Evolutionary conservation across 2,329 filamentous ascomycete genomes (phyloP).

Genomic region (Ophiostoma perfectum): DNA sequence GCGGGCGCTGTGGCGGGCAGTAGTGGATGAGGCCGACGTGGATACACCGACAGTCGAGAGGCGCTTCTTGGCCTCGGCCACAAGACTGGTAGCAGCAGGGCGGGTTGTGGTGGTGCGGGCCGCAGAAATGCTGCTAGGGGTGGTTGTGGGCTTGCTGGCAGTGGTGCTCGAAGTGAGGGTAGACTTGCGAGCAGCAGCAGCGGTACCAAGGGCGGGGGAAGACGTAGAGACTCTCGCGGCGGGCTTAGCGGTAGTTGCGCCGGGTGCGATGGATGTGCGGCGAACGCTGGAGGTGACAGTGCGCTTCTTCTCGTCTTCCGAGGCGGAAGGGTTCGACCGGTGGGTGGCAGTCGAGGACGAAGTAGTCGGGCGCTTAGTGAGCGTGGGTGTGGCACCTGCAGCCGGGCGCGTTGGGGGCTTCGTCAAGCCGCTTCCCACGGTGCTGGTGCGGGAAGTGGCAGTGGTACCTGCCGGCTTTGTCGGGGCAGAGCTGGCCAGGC

Average conservation of each 20-base stretch:
- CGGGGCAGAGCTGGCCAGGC: slow-evolving; percentile 27
- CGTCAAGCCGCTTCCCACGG: slow-evolving; percentile 29
- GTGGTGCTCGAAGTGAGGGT: slow-evolving; percentile 32
- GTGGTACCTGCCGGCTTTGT: slow-evolving; percentile 33
- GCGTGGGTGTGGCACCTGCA: slow-evolving; percentile 28
- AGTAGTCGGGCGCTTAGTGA: slow-evolving; percentile 32
- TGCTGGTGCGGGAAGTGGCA: slow-evolving; percentile 29
- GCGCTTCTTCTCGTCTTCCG: slow-evolving; percentile 38
- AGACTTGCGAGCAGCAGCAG: slow-evolving; percentile 35
- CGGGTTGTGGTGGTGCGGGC: slow-evolving; percentile 28
- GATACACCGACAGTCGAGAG: slow-evolving; percentile 47
- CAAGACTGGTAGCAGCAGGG: slow-evolving; percentile 35
- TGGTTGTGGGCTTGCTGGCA: slow-evolving; percentile 26
- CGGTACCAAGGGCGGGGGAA: slow-evolving; percentile 24
- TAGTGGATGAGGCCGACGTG: slow-evolving; percentile 37
- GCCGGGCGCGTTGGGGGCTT: slow-evolving; percentile 33
- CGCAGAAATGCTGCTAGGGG: slow-evolving; percentile 29
- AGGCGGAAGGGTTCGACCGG: slow-evolving; percentile 34
- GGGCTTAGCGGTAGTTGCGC: slow-evolving; percentile 19
- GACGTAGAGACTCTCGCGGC: slow-evolving; percentile 14
- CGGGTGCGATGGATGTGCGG: slow-evolving; percentile 33
- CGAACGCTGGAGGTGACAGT: slow-evolving; percentile 29
- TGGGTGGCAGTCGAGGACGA: slow-evolving; percentile 32
- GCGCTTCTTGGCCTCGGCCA: slow-evolving; percentile 52
- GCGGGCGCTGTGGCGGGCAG: slow-evolving; percentile 41